Evolutionary conservation across 2,329 filamentous ascomycete species (phyloP).

Genomic region (Pseudogymnoascus pannorum): DNA sequence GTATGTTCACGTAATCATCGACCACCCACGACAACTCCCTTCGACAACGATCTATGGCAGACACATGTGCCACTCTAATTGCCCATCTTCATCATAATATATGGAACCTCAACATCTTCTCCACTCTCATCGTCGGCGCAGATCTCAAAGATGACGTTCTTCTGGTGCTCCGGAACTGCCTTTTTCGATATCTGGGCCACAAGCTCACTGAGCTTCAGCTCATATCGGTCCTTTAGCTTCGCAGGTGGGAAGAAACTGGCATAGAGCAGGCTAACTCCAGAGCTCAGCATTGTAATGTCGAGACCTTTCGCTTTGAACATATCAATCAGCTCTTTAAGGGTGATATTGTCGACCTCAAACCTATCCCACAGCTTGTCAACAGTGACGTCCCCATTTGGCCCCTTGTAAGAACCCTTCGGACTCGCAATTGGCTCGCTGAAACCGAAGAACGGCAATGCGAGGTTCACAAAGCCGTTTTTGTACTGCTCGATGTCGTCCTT

Average conservation of each 20-base stretch:
- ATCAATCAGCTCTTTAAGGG: slow-evolving; percentile 74
- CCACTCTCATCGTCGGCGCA: slow-evolving; percentile 82
- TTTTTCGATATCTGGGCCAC: slow-evolving; percentile 89
- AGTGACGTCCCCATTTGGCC: slow-evolving; percentile 68
- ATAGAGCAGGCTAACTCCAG: slow-evolving; percentile 91
- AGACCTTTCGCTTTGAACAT: slow-evolving; percentile 77
- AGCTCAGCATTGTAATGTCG: slow-evolving; percentile 86
- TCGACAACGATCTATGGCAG: not conserved
- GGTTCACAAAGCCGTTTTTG: slow-evolving; percentile 98
- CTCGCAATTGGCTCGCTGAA: slow-evolving; percentile 96
- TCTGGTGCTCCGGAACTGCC: slow-evolving; percentile 81
- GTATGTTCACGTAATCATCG: not conserved
- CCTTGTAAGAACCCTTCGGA: slow-evolving; percentile 84
- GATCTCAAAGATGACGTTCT: slow-evolving; percentile 93
- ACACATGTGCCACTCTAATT: slow-evolving; percentile 13
- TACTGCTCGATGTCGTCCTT: slow-evolving; percentile 97
- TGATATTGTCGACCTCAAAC: slow-evolving; percentile 83
- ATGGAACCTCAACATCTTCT: slow-evolving; percentile 95
- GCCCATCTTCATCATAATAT: slow-evolving; percentile 72
- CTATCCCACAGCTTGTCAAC: slow-evolving; percentile 98
- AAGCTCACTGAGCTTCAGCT: slow-evolving; percentile 79
- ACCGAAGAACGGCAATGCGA: slow-evolving; percentile 93
- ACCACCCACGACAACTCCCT: not conserved
- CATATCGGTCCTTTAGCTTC: slow-evolving; percentile 72
- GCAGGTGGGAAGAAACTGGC: slow-evolving; percentile 80